Conservation (phyloP, 2,329 filamentous ascomycete genomes). For the Talaromyces albobiverticillius region DNA sequence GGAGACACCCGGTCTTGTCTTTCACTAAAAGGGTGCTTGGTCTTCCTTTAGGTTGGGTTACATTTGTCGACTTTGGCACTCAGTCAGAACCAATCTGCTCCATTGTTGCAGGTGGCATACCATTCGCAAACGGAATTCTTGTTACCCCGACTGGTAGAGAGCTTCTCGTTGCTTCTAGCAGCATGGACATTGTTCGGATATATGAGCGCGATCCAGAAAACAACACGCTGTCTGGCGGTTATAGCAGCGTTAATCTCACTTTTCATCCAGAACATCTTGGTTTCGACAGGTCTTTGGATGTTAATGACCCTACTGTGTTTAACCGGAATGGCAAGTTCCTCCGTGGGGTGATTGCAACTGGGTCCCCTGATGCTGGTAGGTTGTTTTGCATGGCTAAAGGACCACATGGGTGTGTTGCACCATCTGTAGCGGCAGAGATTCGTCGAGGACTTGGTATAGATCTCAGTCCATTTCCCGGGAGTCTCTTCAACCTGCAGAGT, state of each 20-base stretch:
- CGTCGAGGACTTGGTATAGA: slow-evolving; percentile 17
- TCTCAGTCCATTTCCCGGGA: slow-evolving; percentile 18
- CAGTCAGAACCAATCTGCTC: slow-evolving; percentile 10
- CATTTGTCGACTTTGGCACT: slow-evolving; percentile 16
- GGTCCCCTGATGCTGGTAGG: slow-evolving; percentile 15
- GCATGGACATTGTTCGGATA: slow-evolving; percentile 12
- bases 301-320: slow-evolving; percentile 17
- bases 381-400: slow-evolving; percentile 16
- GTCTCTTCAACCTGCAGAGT: slow-evolving; percentile 8
- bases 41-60: slow-evolving; percentile 17
- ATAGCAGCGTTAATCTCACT: slow-evolving; percentile 13
- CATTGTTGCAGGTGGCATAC: slow-evolving; percentile 15
- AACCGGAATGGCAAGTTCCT: slow-evolving; percentile 17
- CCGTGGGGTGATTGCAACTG: slow-evolving; percentile 16
- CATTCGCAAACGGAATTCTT: slow-evolving; percentile 18
- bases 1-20: slow-evolving; percentile 16
- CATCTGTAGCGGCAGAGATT: slow-evolving; percentile 19
- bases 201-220: slow-evolving; percentile 18
- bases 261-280: slow-evolving; percentile 19
- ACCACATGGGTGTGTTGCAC: slow-evolving; percentile 15
- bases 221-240: slow-evolving; percentile 15
- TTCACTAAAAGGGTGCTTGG: slow-evolving; percentile 14
- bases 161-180: slow-evolving; percentile 17
- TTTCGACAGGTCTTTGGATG: slow-evolving; percentile 17
- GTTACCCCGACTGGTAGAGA: slow-evolving; percentile 19